Evolutionary conservation across 495 filamentous ascomycete genomes (phyloP).

Genomic region (Penicillium paxilli): DNA sequence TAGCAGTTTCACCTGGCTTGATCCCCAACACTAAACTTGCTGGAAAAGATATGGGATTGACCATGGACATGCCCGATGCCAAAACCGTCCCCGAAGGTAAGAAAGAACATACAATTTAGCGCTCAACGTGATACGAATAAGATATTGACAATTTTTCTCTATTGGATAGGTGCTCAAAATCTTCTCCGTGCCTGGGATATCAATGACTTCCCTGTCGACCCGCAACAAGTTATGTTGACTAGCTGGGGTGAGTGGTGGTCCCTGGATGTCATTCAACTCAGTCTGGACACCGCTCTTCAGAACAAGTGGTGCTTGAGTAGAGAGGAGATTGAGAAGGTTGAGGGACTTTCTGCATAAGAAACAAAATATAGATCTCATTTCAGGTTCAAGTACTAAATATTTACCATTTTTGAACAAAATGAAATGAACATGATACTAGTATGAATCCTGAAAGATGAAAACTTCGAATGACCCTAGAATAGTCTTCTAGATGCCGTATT

Average conservation of each 20-base stretch:
- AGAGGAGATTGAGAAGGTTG: constrained; percentile 27
- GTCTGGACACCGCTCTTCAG: constrained; percentile 23
- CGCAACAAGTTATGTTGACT: constrained; percentile 32
- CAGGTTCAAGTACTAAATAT: neutral
- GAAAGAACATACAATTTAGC: neutral
- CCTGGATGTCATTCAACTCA: constrained; percentile 24
- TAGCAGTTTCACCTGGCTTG: constrained; percentile 30
- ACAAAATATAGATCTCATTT: constrained; percentile 4
- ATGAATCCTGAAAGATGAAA: too few relatives aligned
- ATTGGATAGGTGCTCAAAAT: constrained; percentile 24
- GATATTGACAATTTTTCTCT: neutral
- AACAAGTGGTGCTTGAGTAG: constrained; percentile 29
- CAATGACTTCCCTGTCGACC: constrained; percentile 24
- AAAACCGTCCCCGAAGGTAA: constrained; percentile 33
- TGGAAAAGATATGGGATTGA: constrained; percentile 13
- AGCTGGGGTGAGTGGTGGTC: constrained; percentile 38
- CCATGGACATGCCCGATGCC: constrained; percentile 33
- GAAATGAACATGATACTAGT: constrained; percentile 8
- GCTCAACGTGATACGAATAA: neutral
- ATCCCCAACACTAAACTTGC: constrained; percentile 31
- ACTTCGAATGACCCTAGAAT: too few relatives aligned
- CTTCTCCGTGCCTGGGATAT: constrained; percentile 21
- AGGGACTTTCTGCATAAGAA: constrained; percentile 17
- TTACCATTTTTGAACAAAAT: neutral
- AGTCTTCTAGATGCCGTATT: too few relatives aligned